These are phyloP conservation scores for Galeopsis tetrahit DNA, from an alignment of 257 asterid genomes.

Conservation along the genomic window DNA sequence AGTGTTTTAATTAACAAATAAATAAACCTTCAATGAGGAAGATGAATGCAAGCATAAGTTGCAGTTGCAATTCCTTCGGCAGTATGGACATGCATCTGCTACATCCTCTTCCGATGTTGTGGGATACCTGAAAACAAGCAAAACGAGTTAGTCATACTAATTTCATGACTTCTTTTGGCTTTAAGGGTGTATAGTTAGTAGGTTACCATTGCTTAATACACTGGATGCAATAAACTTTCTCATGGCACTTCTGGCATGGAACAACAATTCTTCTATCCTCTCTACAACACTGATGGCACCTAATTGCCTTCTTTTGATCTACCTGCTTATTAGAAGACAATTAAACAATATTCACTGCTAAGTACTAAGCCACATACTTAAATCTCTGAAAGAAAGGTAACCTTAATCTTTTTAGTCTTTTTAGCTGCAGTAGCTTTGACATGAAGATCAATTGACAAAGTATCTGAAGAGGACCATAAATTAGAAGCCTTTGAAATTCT, in stretches of 20 bases:
- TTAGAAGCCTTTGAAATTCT: slow-evolving; percentile 31
- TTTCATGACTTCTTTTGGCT: not conserved
- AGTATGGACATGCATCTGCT: slow-evolving; percentile 72
- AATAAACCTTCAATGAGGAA: slow-evolving; percentile 58
- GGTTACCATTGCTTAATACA: slow-evolving; percentile 81
- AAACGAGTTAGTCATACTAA: not conserved
- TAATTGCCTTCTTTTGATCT: slow-evolving; percentile 36
- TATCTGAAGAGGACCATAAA: slow-evolving; percentile 43
- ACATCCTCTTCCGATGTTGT: slow-evolving; percentile 58
- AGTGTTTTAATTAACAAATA: slow-evolving; percentile 22
- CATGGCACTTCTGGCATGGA: slow-evolving; percentile 68
- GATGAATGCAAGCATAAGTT: slow-evolving; percentile 73
- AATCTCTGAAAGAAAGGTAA: slow-evolving; percentile 19
- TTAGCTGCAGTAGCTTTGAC: slow-evolving; percentile 36
- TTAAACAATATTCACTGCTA: not conserved
- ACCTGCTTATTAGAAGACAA: slow-evolving; percentile 42
- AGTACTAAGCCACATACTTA: not conserved
- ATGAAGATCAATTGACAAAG: slow-evolving; percentile 42
- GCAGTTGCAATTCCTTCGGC: slow-evolving; percentile 87
- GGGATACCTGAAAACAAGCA: slow-evolving; percentile 65
- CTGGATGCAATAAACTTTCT: slow-evolving; percentile 55
- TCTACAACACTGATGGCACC: slow-evolving; percentile 80
- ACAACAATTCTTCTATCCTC: slow-evolving; percentile 62
- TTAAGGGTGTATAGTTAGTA: slow-evolving; percentile 23
- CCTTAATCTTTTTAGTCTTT: too few relatives aligned